Base-by-base conservation (phyloP, 225 moss, liverwort and hornwort species). In the Polytrichum formosum region DNA sequence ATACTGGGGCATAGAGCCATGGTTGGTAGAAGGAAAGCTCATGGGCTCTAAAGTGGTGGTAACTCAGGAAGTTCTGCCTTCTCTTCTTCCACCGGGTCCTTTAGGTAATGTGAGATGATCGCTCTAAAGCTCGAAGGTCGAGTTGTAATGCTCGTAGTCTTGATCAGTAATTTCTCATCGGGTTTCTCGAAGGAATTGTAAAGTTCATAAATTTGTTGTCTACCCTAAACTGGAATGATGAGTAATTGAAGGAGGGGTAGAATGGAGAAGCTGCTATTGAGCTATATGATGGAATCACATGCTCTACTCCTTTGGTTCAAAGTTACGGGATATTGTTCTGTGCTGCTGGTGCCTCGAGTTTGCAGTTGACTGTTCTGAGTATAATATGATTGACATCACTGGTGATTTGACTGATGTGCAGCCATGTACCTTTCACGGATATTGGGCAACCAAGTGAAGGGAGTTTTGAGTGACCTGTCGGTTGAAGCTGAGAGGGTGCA, bases 51-150 rank as follows among this genome's bases (percentile, higher is more conserved):
- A 85, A 67, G 90, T 96, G 60, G 71, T 93, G 55, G 81, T 96
- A 6, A 82, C 87, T 55, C 95, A 96, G 79, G 83, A 84, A 74
- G 88, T 93, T n/a, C 67, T 96, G 33, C 95, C 95, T 18, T 88
- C 95, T 4, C 79, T 90, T 75, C 73, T 88, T 23, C 95, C 95
- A 29, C 91, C 93, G 3, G 91, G 93, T 0, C 93, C 88, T 72
- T 70, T 96, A 70, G 95, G 95, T 96, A 82, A 10, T 28, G 22
- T 21, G 46, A 16, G 13, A 13, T 46, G 46, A 13, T 46, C 46
- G 13, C 10, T 46, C 46, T 13, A 46, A 46, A 13, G 46, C 46
- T 46, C 46, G 1, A 46, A 9, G 35, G 35, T 35, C 35, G 8
- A 35, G 35, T 35, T 65, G 56, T 56, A 56, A 23, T 58, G 58